Base-by-base conservation (phyloP, 345 rosid genomes). In the Hevea brasiliensis region DNA sequence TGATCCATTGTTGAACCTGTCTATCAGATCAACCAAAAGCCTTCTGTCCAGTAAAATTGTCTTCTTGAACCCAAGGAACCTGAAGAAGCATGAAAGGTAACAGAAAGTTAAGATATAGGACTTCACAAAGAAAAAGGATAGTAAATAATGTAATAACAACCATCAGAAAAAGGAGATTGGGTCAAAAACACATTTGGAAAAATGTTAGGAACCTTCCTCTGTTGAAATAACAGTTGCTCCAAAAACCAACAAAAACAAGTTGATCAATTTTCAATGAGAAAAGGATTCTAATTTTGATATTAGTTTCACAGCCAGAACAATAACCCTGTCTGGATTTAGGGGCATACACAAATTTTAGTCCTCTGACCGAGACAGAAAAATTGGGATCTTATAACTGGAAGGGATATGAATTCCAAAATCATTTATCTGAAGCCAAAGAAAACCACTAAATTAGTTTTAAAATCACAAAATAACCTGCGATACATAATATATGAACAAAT, bases 1-100 rank as follows among this genome's bases (percentile, higher is more conserved):
- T 13, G 83, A 77, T 72, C 93, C 96, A 68, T 70, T 73, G 15
- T 65, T 84, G 79, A 87, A 84, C 72, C 82, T 89, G 81, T 95
- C 98, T 80, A 95, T 95, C 67, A 95, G 80, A 72, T 89, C 92
- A 47, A 95, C 88, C 81, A 95, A 77, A 61, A 89, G 85, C 86
- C 86, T 81, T 67, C 98, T 81, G 57, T 95, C 92, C 81, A 91
- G 81, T 70, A 89, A 68, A 58, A 91, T 84, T 42, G 98, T 95
- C 87, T 85, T 90, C 94, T 85, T 92, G 90, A 84, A 92, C 55
- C 97, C 97, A 67, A 91, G 83, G 77, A 84, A 96, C 80, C 98
- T 95, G 89, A 70, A 41, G 56, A 44, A 45, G 44, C 29, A 70
- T 29, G 4, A 40, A 8, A 41, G 20, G 37, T 32, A 59, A 65